These are phyloP conservation scores for Polychaeton citri DNA, from an alignment of 2,329 filamentous ascomycete genomes.

Conservation along the genomic window DNA sequence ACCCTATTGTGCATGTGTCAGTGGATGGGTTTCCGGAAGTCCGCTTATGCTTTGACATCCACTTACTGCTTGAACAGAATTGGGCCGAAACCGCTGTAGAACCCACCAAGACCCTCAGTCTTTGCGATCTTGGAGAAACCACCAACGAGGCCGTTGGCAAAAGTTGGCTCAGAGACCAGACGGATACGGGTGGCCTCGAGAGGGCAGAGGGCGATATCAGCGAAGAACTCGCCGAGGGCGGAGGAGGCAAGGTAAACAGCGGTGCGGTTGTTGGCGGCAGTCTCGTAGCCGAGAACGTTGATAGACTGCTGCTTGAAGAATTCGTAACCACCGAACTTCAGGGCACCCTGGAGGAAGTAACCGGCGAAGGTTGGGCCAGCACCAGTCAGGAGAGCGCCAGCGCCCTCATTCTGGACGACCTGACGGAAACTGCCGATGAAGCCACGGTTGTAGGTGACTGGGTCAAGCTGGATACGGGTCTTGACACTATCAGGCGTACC, in stretches of 20 bases:
- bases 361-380: slow-evolving; percentile 74
- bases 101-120: slow-evolving; percentile 70
- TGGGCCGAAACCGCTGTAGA: slow-evolving; percentile 85
- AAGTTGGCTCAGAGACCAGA: slow-evolving; percentile 77
- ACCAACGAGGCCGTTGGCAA: slow-evolving; percentile 64
- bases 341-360: slow-evolving; percentile 87
- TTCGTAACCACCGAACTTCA: slow-evolving; percentile 93
- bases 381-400: slow-evolving; percentile 73
- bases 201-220: slow-evolving; percentile 75
- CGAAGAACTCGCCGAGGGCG: slow-evolving; percentile 50
- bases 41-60: not conserved
- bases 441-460: slow-evolving; percentile 75
- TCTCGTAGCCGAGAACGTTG: slow-evolving; percentile 64
- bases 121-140: slow-evolving; percentile 75
- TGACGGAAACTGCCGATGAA: slow-evolving; percentile 77
- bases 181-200: slow-evolving; percentile 89
- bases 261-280: slow-evolving; percentile 63
- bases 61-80: slow-evolving; percentile 66
- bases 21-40: too few species aligned
- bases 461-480: slow-evolving; percentile 90
- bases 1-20: slow-evolving; percentile 40
- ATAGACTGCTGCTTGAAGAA: slow-evolving; percentile 92
- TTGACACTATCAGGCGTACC: slow-evolving; percentile 89
- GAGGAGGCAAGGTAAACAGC: slow-evolving; percentile 62
- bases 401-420: slow-evolving; percentile 73